Evolutionary conservation across 306 rosid genomes (phyloP), one percentile per base, ranked within the genome.

Genomic region (Quercus alba): DNA sequence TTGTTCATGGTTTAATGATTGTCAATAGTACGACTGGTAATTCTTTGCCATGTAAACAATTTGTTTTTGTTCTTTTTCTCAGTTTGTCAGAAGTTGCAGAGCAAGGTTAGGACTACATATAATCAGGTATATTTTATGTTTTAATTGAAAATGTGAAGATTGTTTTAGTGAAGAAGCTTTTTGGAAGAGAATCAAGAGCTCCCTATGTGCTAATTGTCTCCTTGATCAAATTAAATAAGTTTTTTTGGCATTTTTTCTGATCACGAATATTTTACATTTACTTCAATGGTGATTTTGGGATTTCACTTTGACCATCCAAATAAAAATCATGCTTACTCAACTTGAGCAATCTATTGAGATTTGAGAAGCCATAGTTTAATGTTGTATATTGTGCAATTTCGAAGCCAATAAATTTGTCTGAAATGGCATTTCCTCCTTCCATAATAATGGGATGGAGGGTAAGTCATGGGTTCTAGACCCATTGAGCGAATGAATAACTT

Each of bases 31-130:
- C 3, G 8, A 59, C 13, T 9, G 18, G 10, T 15, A 41, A 55
- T 54, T 49, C 56, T 64, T 21, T 30, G 8, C 15, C 41, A 18
- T 19, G 38, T 12, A 30, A 66, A 25, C 26, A 30, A 52, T n/a
- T 75, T 1, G 12, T 44, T 17, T 38, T 46, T 26, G 14, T 59
- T 55, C 12, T 63, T 41, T 38, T 63, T 56, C 76, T 62, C 75
- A 85, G 88, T 85, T 67, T 74, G 80, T 46, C 66, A 75, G 70
- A 77, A 67, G 67, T 33, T 84, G 74, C 73, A 77, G 80, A 77
- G 56, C 59, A 84, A 84, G 72, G 87, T 83, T 70, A 80, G 76
- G 49, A 73, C 87, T 26, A 80, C 87, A 58, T 76, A 76, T 52
- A 49, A 67, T 74, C 74, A 77, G 82, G 87, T 84, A 72, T 58